A percentile compares a stretch with the other conserved stretches of the same genome.
Evolutionary conservation across 306 rosid species (phyloP).

Genomic region (Quercus gilva): DNA sequence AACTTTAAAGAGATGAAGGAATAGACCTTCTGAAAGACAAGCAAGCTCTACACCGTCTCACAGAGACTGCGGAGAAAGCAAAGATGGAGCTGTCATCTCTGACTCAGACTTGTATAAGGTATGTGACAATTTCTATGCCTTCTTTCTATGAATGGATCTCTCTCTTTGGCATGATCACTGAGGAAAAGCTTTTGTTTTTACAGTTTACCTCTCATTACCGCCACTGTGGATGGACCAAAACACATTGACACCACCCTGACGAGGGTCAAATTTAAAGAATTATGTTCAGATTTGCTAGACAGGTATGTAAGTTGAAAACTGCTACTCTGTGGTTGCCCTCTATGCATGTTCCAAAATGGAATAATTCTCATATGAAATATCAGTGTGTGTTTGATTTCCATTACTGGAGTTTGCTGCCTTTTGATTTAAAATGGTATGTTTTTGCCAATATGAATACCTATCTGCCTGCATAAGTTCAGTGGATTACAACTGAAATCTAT

Average conservation of each 20-base stretch:
- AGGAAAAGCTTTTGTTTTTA: background rate
- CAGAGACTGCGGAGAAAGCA: conserved; percentile 95
- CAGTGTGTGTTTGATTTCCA: too few species aligned
- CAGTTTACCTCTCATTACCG: conserved; percentile 96
- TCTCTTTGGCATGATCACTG: background rate
- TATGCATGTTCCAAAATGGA: too few species aligned
- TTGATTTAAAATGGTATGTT: background rate
- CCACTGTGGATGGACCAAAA: conserved; percentile 93
- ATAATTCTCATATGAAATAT: too few species aligned
- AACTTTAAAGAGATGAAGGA: conserved; percentile 79
- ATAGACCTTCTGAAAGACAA: conserved; percentile 86
- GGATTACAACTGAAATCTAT: too few species aligned
- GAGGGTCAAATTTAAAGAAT: conserved; percentile 86
- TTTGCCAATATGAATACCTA: too few species aligned
- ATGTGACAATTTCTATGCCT: background rate
- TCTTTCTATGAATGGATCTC: background rate
- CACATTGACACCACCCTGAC: conserved; percentile 90
- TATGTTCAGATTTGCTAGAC: conserved; percentile 85
- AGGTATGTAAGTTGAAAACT: conserved; percentile 41
- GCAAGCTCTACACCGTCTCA: conserved; percentile 96
- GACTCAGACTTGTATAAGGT: conserved; percentile 89
- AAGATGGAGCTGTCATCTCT: conserved; percentile 93
- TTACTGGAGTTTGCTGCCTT: background rate
- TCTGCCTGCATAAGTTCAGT: too few species aligned
- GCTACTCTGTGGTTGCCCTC: background rate